Conservation (phyloP, 305 asterid genomes). For the Fraxinus floribunda region DNA sequence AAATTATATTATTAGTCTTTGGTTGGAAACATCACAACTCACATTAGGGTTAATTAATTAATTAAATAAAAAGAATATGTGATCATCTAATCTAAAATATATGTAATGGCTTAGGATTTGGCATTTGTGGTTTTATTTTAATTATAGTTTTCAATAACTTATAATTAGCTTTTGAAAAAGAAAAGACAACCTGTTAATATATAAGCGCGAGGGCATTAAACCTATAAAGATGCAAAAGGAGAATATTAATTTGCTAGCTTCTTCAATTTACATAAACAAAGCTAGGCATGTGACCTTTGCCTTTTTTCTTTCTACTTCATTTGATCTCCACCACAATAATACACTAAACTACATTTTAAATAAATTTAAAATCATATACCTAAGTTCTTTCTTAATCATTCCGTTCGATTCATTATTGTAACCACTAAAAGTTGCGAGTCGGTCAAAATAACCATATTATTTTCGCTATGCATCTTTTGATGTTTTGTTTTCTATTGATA, state of each 20-base stretch:
- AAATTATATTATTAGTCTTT: not conserved
- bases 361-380: not conserved
- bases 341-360: not conserved
- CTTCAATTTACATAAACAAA: slow-evolving; percentile 3
- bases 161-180: slow-evolving; percentile 5
- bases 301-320: not conserved
- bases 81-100: not conserved
- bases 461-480: not conserved
- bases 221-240: slow-evolving; percentile 16
- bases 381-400: not conserved
- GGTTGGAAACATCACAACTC: slow-evolving; percentile 7
- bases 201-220: not conserved
- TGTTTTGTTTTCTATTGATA: not conserved
- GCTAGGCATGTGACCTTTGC: not conserved
- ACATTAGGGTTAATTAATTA: not conserved
- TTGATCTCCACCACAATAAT: not conserved
- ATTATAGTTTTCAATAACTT: not conserved
- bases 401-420: not conserved
- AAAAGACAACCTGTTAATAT: slow-evolving; percentile 4
- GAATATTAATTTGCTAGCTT: not conserved
- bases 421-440: not conserved
- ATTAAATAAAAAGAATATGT: not conserved
- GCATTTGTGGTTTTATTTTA: not conserved
- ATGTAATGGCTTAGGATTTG: not conserved
- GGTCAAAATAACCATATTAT: not conserved